Evolutionary conservation across 441 rosid species (phyloP), one percentile per base, ranked within the genome.

Genomic region (Bocquillonia castaneifolia): DNA sequence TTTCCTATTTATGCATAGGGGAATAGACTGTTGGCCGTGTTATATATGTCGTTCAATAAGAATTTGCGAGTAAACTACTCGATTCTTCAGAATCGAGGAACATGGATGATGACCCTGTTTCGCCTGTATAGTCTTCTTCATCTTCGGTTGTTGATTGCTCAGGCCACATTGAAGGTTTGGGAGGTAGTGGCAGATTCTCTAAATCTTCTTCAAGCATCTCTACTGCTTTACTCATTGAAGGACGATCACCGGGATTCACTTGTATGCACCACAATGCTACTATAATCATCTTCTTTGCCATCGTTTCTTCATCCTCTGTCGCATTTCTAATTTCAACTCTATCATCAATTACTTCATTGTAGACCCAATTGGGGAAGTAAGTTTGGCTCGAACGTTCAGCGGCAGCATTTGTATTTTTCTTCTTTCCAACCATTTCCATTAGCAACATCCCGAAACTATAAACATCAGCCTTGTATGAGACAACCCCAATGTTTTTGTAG

Each of bases 181-280:
- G 64, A 63, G 74, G 74, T 31, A 71, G 18, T 31, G 59, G 36
- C 15, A 63, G 2, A 28, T 50, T 59, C 44, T 32, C 62, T 14
- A 37, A 23, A 10, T 64, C 64, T 42, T 36, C 74, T 64, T 53
- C 68, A 32, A 71, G 69, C 74, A 71, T 71, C 53, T 63, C 69
- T 1, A 63, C 48, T 18, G 61, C 73, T 61, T 61, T 61, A 20
- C 14, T 60, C 73, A 69, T 61, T 4, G 73, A 28, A 37, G 74
- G 74, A 48, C 64, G 74, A 63, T 71, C 50, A 45, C 36, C 15
- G 9, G 74, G 67, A 37, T 64, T 71, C 74, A 71, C 44, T 14
- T 45, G 74, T 56, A 71, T 64, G 57, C 74, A 71, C 74, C 74
- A 71, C 7, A 63, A 55, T 34, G 68, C 74, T 20, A 71, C 74